Evolutionary conservation across 1,284 basidiomycete species (phyloP).

Genomic region (Pulveroboletus sp.): DNA sequence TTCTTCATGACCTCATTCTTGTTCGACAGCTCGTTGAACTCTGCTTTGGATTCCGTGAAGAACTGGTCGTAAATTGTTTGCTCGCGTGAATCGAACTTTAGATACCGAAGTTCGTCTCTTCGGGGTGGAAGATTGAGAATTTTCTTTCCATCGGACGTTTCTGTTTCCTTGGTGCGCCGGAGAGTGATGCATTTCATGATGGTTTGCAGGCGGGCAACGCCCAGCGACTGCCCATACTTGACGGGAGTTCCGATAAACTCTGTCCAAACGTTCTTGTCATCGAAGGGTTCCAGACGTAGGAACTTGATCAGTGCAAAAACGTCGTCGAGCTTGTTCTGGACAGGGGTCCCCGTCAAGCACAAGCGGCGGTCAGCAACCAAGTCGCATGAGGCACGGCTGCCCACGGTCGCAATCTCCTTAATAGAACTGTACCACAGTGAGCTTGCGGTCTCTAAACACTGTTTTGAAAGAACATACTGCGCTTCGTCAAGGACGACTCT

Average conservation of each 20-base stretch:
- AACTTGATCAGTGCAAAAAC: conserved; percentile 97
- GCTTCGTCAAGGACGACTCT: conserved; percentile 97
- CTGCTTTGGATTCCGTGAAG: conserved; percentile 86
- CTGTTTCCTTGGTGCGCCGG: conserved; percentile 93
- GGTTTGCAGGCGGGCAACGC: conserved; percentile 90
- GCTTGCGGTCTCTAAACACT: conserved; percentile 1
- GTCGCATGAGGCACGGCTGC: conserved; percentile 93
- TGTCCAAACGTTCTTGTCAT: conserved; percentile 92
- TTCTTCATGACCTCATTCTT: conserved; percentile 96
- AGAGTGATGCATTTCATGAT: conserved; percentile 98
- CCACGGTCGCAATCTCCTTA: conserved; percentile 94
- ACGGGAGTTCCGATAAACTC: conserved; percentile 91
- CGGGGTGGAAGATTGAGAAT: conserved; percentile 90
- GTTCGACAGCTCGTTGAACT: conserved; percentile 84
- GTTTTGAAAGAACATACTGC: conserved; percentile 66
- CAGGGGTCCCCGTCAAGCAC: conserved; percentile 95
- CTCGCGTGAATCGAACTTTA: conserved; percentile 85
- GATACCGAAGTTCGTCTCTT: conserved; percentile 79
- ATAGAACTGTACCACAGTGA: conserved; percentile 70
- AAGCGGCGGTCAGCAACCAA: conserved; percentile 91
- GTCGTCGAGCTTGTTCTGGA: conserved; percentile 99
- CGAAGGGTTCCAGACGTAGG: conserved; percentile 87
- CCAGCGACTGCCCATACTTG: conserved; percentile 89
- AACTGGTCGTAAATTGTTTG: conserved; percentile 86
- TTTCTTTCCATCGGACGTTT: conserved; percentile 75